Evolutionary conservation across 257 asterid genomes (phyloP).

Genomic region (Agastache rugosa): DNA sequence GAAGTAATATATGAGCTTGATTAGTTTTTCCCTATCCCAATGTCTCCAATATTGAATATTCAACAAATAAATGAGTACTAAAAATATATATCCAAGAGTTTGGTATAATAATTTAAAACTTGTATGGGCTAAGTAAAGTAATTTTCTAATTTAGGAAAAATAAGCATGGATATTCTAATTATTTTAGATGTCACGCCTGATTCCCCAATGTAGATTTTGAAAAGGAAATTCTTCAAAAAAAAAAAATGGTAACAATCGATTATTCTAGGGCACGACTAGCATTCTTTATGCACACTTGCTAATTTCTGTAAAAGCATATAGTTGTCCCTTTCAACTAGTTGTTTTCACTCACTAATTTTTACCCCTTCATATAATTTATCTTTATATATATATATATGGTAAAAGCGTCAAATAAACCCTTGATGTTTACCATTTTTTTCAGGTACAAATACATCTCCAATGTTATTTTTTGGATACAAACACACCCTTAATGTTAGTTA

Average conservation of each 20-base stretch:
- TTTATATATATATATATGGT: no score
- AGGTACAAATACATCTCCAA: no score
- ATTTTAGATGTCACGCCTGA: slow-evolving; percentile 64
- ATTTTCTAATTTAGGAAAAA: not conserved
- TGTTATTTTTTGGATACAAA: no score
- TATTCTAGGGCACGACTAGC: slow-evolving; percentile 68
- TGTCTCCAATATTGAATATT: no score
- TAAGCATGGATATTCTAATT: slow-evolving; percentile 49
- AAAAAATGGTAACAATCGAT: slow-evolving; percentile 47
- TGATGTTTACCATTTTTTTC: no score
- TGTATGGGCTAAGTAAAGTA: not conserved
- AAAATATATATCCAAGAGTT: not conserved
- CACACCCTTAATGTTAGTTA: no score
- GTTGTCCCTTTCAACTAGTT: slow-evolving; percentile 31
- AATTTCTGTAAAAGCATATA: slow-evolving; percentile 38
- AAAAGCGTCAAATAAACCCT: no score
- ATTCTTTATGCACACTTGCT: slow-evolving; percentile 55
- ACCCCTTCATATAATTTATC: not conserved
- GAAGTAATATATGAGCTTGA: no score
- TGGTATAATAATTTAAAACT: not conserved
- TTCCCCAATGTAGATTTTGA: slow-evolving; percentile 31
- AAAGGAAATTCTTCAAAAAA: not conserved
- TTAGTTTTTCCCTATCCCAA: no score
- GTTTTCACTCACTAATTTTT: slow-evolving; percentile 15
- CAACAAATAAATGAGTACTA: no score